A percentile compares a stretch with the other conserved stretches of the same genome.
Conservation (phyloP, 1,284 basidiomycete genomes). For the Pyrrhoderma noxium region DNA sequence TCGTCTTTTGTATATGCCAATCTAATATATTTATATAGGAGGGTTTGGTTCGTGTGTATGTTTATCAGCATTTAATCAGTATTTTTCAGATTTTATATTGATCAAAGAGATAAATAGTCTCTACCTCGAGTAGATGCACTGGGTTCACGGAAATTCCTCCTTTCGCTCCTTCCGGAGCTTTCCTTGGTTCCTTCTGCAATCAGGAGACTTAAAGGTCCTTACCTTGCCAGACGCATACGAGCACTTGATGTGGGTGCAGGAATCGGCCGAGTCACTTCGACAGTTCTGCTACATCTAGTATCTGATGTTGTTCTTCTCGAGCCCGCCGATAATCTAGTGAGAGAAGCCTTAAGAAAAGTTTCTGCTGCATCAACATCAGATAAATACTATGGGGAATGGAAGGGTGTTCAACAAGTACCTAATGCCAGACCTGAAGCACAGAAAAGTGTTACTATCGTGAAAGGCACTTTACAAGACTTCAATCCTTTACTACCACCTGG, state of each 20-base stretch:
- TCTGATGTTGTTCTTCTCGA: conserved; percentile 84
- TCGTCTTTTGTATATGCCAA: not conserved
- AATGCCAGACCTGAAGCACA: conserved; percentile 31
- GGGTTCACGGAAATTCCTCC: conserved; percentile 79
- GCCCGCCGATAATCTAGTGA: conserved; percentile 73
- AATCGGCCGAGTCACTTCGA: conserved; percentile 82
- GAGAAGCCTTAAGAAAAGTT: conserved; percentile 54
- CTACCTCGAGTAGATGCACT: conserved; percentile 85
- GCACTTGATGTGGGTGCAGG: conserved; percentile 89
- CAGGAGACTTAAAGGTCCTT: conserved; percentile 30
- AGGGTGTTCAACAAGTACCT: conserved; percentile 40
- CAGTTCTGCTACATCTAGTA: conserved; percentile 79
- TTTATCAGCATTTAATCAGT: conserved; percentile 19
- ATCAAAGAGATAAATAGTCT: conserved; percentile 41
- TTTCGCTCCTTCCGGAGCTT: conserved; percentile 73
- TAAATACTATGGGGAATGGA: conserved; percentile 44
- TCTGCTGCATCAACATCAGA: conserved; percentile 11
- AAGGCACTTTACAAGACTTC: conserved; percentile 71
- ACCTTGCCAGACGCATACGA: conserved; percentile 41
- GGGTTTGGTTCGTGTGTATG: conserved; percentile 68
- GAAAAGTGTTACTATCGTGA: conserved; percentile 78
- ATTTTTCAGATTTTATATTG: not conserved
- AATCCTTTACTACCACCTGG: conserved; percentile 42
- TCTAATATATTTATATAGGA: conserved; percentile 33
- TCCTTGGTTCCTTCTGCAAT: conserved; percentile 68